Conservation (phyloP, 2,329 filamentous ascomycete species). For the Pseudopithomyces maydicus region DNA sequence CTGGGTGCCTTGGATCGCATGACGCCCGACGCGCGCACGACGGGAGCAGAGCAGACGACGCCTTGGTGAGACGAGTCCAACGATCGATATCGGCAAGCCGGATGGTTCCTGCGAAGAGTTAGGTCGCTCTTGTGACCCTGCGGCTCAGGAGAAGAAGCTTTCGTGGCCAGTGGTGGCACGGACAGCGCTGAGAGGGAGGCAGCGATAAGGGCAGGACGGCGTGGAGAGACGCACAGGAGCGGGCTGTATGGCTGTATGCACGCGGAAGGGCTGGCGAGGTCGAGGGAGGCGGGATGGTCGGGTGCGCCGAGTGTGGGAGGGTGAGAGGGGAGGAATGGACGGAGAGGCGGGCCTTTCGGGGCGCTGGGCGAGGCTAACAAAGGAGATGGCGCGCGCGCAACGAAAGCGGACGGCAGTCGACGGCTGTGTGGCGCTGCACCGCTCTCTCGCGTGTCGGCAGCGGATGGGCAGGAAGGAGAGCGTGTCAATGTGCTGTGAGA, state of each 20-base stretch:
- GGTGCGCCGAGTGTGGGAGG: constrained; percentile 30
- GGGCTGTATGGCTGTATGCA: constrained; percentile 17
- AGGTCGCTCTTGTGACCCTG: constrained; percentile 14
- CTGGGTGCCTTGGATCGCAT: constrained; percentile 47
- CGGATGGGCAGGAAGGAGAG: constrained; percentile 21
- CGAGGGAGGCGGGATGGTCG: constrained; percentile 20
- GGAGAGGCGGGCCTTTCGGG: constrained; percentile 29
- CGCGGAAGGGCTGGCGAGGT: constrained; percentile 20
- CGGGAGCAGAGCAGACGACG: constrained; percentile 29
- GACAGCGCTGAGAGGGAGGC: constrained; percentile 18
- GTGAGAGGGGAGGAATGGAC: constrained; percentile 24
- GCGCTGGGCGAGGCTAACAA: constrained; percentile 31
- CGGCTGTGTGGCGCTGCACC: constrained; percentile 21
- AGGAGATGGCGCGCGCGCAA: constrained; percentile 30
- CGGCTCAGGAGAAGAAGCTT: constrained; percentile 31
- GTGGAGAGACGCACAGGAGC: constrained; percentile 20
- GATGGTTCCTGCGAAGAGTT: constrained; percentile 12
- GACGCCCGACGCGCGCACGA: constrained; percentile 45
- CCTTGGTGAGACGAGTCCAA: constrained; percentile 30
- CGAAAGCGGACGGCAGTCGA: constrained; percentile 16
- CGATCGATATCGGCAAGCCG: constrained; percentile 24
- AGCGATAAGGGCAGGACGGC: constrained; percentile 27
- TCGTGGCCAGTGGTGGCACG: constrained; percentile 31
- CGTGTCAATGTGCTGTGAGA: constrained; percentile 23
- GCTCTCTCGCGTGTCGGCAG: constrained; percentile 14